phyloP scores from a whole-genome alignment of 129 eudicot genomes.

The Gnaphalium uliginosum region DNA sequence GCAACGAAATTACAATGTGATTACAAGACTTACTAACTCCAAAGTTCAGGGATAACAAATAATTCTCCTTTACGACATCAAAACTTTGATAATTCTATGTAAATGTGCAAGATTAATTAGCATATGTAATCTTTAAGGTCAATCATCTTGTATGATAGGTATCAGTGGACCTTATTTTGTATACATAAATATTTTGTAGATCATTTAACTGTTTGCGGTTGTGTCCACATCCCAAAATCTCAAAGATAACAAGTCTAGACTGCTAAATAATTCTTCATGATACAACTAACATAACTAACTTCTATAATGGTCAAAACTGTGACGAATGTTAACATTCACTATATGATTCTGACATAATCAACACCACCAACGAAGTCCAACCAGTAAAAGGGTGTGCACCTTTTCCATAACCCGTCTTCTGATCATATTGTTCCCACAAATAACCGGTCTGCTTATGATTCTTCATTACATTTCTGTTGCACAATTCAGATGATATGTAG shows the following conservation, averaged over 20 bases:
- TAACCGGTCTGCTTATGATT: conserved; percentile 73
- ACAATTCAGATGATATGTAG: background rate
- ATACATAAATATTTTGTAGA: background rate
- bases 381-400: conserved; percentile 90
- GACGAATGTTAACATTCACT: conserved; percentile 42
- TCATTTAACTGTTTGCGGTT: background rate
- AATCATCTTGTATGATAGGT: background rate
- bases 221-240: background rate
- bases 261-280: background rate
- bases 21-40: background rate
- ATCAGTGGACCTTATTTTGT: background rate
- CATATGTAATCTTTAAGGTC: background rate
- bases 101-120: background rate
- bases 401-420: conserved; percentile 83
- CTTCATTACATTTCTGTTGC: conserved; percentile 68
- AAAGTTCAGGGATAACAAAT: background rate
- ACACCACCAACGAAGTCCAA: conserved; percentile 79
- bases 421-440: conserved; percentile 97
- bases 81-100: background rate
- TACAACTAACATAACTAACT: background rate
- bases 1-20: background rate
- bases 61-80: background rate
- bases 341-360: conserved; percentile 86
- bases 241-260: background rate
- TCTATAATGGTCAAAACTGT: conserved; percentile 27